Evolutionary conservation across 2,329 filamentous ascomycete species (phyloP), one percentile per base, ranked within the genome.

Genomic region (Microcera coccophila): DNA sequence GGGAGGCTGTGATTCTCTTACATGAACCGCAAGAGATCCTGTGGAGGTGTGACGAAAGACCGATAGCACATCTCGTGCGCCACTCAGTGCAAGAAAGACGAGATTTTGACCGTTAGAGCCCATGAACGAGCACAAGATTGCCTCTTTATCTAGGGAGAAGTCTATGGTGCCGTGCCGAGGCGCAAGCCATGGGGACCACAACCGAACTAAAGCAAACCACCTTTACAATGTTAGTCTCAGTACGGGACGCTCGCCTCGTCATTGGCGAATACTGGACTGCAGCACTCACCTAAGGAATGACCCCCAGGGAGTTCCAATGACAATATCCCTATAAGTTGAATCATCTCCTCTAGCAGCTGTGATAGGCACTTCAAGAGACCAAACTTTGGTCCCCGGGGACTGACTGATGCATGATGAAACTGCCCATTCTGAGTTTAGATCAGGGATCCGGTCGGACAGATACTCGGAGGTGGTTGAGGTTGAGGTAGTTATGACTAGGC

Each of bases 161-260:
- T 68, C 68, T 3, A 70, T 65, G 48, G 78, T 81, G 11, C 90
- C 90, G 62, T 96, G 90, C 29, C 89, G 75, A n/a, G 91, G 91
- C 7, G 85, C 88, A 10, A 95, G 70, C 91, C 91, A 97, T 2
- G 90, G 85, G 24, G 76, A 78, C 81, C 84, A 93, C 3, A 87
- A 72, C 15, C 90, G 81, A 4, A 94, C 82, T 11, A 95, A 67
- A 7, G 87, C 81, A 61, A 95, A 91, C 81, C 89, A 95, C 54
- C 85, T 80, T 38, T 36, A 5, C 4, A 35, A 12, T 14, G 37
- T 41, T 15, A 41, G 44, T 42, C 14, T 39, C 43, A 28, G 15
- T 41, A 34, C 39, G 15, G 7, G 11, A 14, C 29, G 29, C 11
- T 15, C 29, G 7, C 15, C 7, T 7, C 7, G 7, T 26, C 22